These are phyloP conservation scores for Dothidotthia symphoricarpi DNA, from an alignment of 2,329 filamentous ascomycete species.

Conservation along the genomic window DNA sequence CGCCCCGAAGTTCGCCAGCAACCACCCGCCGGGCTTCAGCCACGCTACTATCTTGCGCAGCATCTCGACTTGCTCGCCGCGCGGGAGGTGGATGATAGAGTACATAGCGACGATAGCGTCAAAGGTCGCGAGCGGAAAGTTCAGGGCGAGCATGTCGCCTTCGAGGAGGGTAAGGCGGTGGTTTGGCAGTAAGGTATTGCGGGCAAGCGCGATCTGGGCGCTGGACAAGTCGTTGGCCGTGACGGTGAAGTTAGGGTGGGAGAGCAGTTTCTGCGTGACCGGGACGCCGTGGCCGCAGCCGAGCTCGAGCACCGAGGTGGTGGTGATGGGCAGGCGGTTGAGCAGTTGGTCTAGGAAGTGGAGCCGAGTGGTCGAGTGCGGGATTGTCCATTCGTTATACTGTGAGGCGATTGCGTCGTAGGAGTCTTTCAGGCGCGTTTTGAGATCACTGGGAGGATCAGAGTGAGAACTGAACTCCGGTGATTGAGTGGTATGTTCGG, in stretches of 20 bases:
- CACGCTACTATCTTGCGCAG: conserved; percentile 48
- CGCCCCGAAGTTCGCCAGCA: conserved; percentile 45
- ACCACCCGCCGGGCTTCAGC: conserved; percentile 53
- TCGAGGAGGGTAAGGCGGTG: conserved; percentile 22
- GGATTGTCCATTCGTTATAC: conserved; percentile 23
- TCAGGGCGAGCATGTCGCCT: conserved; percentile 47
- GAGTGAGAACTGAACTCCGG: too few species aligned
- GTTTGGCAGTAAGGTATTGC: conserved; percentile 13
- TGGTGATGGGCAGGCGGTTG: conserved; percentile 4
- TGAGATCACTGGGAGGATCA: conserved; percentile 18
- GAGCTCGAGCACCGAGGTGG: conserved; percentile 21
- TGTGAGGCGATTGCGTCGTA: conserved; percentile 33
- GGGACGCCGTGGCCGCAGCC: conserved; percentile 35
- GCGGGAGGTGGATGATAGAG: conserved; percentile 56
- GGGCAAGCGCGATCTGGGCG: conserved; percentile 41
- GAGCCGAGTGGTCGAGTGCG: conserved; percentile 21
- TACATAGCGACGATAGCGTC: conserved; percentile 56
- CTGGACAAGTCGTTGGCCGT: conserved; percentile 47
- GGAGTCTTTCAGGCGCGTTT: conserved; percentile 26
- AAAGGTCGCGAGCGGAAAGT: conserved; percentile 40
- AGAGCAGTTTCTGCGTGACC: conserved; percentile 19
- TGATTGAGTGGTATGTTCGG: too few species aligned
- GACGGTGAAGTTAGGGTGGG: conserved; percentile 28
- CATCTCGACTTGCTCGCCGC: conserved; percentile 51
- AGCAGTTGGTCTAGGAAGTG: conserved; percentile 23